Conservation (phyloP, 192 early-diverging fungal species). For the Physocladia obscura region DNA sequence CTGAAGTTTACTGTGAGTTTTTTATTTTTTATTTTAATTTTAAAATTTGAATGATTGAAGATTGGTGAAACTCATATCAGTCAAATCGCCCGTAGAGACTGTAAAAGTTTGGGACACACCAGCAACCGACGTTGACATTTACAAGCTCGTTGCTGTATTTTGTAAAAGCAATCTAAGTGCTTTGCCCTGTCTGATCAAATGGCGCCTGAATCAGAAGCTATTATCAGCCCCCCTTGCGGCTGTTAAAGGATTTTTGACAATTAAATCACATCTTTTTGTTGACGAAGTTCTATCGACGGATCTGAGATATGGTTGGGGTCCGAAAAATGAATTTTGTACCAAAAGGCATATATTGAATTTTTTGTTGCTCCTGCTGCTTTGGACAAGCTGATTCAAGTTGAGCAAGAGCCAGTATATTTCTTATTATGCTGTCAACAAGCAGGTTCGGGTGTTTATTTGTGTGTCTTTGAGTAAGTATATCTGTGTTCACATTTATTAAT, state of each 20-base stretch:
- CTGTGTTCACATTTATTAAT: not conserved
- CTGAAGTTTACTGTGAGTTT: conserved; percentile 51
- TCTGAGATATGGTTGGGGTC: conserved; percentile 88
- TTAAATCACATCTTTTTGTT: conserved; percentile 94
- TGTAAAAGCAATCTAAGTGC: conserved; percentile 73
- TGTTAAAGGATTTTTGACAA: conserved; percentile 83
- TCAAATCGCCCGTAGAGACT: conserved; percentile 59
- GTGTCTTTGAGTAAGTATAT: conserved; percentile 4
- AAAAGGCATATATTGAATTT: conserved; percentile 96
- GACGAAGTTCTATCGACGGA: conserved; percentile 82
- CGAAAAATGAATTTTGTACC: conserved; percentile 94
- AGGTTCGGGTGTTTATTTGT: conserved; percentile 21
- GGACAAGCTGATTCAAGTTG: conserved; percentile 69
- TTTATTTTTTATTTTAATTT: not conserved
- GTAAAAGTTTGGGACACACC: conserved; percentile 82
- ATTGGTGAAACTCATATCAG: not conserved
- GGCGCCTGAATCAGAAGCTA: conserved; percentile 72
- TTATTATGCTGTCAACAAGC: conserved; percentile 86
- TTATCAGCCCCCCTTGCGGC: conserved; percentile 76
- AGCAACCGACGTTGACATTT: conserved; percentile 62
- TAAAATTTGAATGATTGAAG: not conserved
- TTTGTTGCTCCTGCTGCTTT: conserved; percentile 77
- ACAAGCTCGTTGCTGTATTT: conserved; percentile 78
- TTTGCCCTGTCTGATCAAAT: conserved; percentile 89
- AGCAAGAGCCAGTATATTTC: conserved; percentile 68